A percentile compares a stretch with the other conserved stretches of the same genome.
phyloP scores from a whole-genome alignment of 805 yeast species.

The Barnettozyma populi region DNA sequence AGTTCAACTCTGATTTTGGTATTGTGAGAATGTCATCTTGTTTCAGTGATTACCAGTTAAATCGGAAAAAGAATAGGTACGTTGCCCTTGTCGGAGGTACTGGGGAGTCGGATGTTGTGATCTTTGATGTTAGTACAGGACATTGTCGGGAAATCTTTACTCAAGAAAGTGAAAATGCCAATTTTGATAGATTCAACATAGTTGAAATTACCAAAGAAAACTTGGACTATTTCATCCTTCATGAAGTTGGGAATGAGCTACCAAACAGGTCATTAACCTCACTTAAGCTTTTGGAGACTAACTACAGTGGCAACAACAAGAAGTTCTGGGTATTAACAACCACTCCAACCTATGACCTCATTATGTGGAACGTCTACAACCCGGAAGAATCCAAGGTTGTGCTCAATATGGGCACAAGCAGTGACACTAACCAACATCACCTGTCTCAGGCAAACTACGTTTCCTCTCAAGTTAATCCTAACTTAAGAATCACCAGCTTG shows the following conservation, averaged over 20 bases:
- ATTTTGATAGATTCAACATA: conserved; percentile 17
- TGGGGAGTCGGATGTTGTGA: conserved; percentile 49
- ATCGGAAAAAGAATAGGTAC: conserved; percentile 34
- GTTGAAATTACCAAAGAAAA: conserved; percentile 14
- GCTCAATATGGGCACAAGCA: conserved; percentile 9
- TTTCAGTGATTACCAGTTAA: conserved; percentile 34
- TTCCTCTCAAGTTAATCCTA: conserved; percentile 33
- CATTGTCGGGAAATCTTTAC: conserved; percentile 46
- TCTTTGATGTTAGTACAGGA: conserved; percentile 70
- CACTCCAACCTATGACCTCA: conserved; percentile 16
- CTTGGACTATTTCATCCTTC: neutral
- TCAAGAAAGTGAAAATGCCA: conserved; percentile 8
- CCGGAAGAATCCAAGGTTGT: conserved; percentile 29
- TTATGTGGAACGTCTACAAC: conserved; percentile 35
- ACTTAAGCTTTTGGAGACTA: conserved; percentile 15
- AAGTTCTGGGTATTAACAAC: conserved; percentile 19
- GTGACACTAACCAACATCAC: conserved; percentile 12
- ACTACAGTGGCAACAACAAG: conserved; percentile 13
- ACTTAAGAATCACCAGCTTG: conserved; percentile 38
- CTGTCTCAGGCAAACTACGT: conserved; percentile 1
- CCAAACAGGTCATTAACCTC: conserved; percentile 16
- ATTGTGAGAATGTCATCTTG: conserved; percentile 43
- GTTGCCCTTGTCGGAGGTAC: conserved; percentile 66
- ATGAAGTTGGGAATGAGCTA: neutral
- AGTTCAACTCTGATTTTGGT: conserved; percentile 44